phyloP scores from a whole-genome alignment of 495 filamentous ascomycete species.

The Tetracladium setigerum region DNA sequence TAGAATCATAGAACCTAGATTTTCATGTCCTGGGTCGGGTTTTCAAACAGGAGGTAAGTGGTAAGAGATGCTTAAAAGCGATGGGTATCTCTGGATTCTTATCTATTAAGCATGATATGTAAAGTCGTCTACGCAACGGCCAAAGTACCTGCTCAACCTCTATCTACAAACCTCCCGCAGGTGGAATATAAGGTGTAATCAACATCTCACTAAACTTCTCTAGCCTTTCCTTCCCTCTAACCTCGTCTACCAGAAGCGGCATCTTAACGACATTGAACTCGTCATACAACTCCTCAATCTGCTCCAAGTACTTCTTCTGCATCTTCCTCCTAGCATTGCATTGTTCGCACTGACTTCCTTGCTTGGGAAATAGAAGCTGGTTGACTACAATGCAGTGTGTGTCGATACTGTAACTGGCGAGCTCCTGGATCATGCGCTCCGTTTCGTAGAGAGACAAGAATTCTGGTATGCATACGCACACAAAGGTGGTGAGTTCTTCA shows the following conservation, averaged over 20 bases:
- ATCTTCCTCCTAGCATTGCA: conserved; percentile 93
- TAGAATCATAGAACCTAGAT: no score
- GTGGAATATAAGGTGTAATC: conserved; percentile 74
- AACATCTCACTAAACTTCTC: conserved; percentile 94
- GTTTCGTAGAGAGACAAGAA: conserved; percentile 98
- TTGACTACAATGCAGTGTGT: conserved; percentile 98
- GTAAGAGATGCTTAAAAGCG: no score
- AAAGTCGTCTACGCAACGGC: no score
- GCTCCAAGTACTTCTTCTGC: conserved; percentile 99
- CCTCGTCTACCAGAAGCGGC: conserved; percentile 91
- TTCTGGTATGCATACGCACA: conserved; percentile 97
- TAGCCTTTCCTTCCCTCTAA: conserved; percentile 87
- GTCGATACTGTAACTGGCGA: conserved; percentile 89
- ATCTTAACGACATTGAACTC: conserved; percentile 99
- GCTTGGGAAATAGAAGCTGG: conserved; percentile 88
- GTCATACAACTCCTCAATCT: conserved; percentile 97
- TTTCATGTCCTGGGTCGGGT: no score
- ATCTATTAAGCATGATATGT: no score
- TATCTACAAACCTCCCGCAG: conserved; percentile 37
- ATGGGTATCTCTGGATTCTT: no score
- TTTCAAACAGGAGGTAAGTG: no score
- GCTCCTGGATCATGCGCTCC: conserved; percentile 98
- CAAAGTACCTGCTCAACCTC: no score
- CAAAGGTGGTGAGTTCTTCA: conserved; percentile 89
- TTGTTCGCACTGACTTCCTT: conserved; percentile 82